Base-by-base conservation (phyloP, 441 rosid species). In the Erodium moschatum region DNA sequence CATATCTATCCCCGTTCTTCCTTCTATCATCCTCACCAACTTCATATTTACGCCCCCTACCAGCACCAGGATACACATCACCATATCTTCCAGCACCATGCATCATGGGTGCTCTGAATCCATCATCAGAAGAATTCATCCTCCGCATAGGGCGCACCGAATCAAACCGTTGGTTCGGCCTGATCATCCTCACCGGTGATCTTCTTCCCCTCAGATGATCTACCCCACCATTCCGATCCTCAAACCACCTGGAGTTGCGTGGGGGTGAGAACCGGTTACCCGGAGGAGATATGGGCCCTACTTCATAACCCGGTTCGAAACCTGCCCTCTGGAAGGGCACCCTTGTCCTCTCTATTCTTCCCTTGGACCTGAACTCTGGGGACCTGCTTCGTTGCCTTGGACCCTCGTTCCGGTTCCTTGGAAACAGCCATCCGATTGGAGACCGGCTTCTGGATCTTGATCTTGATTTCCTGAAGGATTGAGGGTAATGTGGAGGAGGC, bases 371-470 rank as follows among this genome's bases (percentile, higher is more conserved):
- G 63, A 79, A 79, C 64, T 75, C 74, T 1, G 83, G 86, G n/a
- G 83, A 78, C 74, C 85, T 77, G 65, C 81, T 85, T 29, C 31
- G 2, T 29, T 29, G 31, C 31, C 31, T 29, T 29, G 31, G 31
- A 20, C 63, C 27, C 58, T 76, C 79, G 68, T 70, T 72, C 38
- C 77, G 69, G 38, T 76, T 83, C 76, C 81, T 76, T 42, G 31
- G 73, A 66, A 61, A 16, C 40, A 69, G 70, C 79, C 83, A 82
- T 6, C 68, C 69, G 65, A 63, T 56, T 79, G 10, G 89, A 0
- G 90, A 81, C 16, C 75, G 84, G 58, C 85, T 78, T 74, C 87
- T 79, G 8, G 86, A 85, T 72, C 86, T 84, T 9, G 86, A 80
- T 33, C 70, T 74, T 27, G 82, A 69, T 64, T 72, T 81, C 73